Percentiles rank a stretch among this genome's conserved stretches.
phyloP scores from a whole-genome alignment of 495 filamentous ascomycete species.

The Hyphodiscus hymeniophilus region DNA sequence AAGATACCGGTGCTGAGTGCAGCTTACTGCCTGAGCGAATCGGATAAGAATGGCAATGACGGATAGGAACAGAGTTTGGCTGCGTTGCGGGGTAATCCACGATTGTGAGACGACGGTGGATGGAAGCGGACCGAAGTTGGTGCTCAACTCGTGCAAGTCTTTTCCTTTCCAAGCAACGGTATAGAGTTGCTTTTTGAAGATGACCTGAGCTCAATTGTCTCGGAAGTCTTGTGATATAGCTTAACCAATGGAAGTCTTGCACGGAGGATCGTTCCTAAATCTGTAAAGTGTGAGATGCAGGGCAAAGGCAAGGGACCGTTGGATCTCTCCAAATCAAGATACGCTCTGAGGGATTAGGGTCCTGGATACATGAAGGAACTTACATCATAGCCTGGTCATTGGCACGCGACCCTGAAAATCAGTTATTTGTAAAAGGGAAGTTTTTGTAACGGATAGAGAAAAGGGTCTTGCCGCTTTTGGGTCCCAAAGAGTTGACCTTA shows the following conservation, averaged over 20 bases:
- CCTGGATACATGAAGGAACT: background rate
- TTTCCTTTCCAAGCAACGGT: background rate
- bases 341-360: no score
- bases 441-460: no score
- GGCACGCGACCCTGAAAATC: no score
- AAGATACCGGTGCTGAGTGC: background rate
- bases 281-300: background rate
- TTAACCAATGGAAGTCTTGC: slow-evolving; percentile 1
- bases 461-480: no score
- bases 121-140: background rate
- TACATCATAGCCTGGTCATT: background rate
- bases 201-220: background rate
- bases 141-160: slow-evolving; percentile 8
- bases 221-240: slow-evolving; percentile 7
- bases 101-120: background rate
- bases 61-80: no score
- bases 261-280: background rate
- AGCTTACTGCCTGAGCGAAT: background rate
- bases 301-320: background rate
- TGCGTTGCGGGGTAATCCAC: slow-evolving; percentile 13
- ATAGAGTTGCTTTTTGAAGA: slow-evolving; percentile 1
- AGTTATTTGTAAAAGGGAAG: no score
- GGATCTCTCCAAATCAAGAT: no score
- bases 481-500: no score
- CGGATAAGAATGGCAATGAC: background rate